Evolutionary conservation across 768 basidiomycete species (phyloP).

Genomic region (Russula compacta): DNA sequence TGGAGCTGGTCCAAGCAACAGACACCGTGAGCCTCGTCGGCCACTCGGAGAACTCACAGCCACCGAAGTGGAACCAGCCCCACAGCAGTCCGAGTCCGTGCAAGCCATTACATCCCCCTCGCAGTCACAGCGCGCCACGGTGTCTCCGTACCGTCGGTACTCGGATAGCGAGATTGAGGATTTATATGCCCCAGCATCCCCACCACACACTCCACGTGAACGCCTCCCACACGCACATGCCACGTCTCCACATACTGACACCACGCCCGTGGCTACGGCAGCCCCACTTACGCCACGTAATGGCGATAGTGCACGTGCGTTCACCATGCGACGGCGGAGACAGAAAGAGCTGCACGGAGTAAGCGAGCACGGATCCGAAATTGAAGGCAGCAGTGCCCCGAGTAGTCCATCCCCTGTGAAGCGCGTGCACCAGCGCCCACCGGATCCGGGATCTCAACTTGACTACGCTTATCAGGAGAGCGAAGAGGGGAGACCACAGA

Average conservation of each 20-base stretch:
- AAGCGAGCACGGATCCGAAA: slow-evolving; percentile 10
- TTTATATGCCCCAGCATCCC: slow-evolving; percentile 17
- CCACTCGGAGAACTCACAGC: slow-evolving; percentile 13
- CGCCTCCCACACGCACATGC: slow-evolving; percentile 8
- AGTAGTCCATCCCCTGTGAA: slow-evolving; percentile 21
- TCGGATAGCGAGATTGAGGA: slow-evolving; percentile 20
- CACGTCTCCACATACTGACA: not conserved
- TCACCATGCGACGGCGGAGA: slow-evolving; percentile 19
- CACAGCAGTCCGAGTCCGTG: not conserved
- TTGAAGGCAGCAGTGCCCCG: slow-evolving; percentile 2
- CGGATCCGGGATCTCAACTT: slow-evolving; percentile 4
- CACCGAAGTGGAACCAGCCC: not conserved
- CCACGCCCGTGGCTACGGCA: slow-evolving; percentile 1
- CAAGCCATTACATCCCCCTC: not conserved
- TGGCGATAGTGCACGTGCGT: slow-evolving; percentile 9
- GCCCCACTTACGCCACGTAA: slow-evolving; percentile 15
- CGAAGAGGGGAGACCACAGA: slow-evolving; percentile 28
- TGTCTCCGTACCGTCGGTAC: slow-evolving; percentile 7
- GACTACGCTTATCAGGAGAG: slow-evolving; percentile 10
- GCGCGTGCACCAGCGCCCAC: slow-evolving; percentile 2
- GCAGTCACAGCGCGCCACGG: not conserved
- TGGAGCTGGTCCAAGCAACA: slow-evolving; percentile 8
- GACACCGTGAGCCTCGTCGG: slow-evolving; percentile 1
- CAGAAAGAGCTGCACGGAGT: slow-evolving; percentile 10
- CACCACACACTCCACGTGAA: slow-evolving; percentile 8